These are phyloP conservation scores for Achaetomiella virescens DNA, from an alignment of 495 filamentous ascomycete genomes.

Conservation along the genomic window DNA sequence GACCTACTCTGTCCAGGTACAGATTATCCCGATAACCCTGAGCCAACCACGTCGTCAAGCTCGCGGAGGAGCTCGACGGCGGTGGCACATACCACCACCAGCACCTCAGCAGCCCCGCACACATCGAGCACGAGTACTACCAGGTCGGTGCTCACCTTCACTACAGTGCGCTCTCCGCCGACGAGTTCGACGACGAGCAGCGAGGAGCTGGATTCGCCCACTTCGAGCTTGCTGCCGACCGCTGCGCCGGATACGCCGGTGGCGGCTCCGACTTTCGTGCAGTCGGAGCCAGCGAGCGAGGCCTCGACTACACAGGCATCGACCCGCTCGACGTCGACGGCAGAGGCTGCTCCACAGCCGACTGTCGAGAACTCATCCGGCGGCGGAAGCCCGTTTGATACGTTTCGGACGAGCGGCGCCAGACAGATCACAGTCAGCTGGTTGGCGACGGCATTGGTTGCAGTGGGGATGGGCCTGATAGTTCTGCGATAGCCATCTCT, in stretches of 20 bases:
- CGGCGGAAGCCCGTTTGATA: constrained; percentile 29
- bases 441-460: not conserved
- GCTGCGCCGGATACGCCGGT: constrained; percentile 6
- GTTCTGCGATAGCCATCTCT: not conserved
- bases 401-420: not conserved
- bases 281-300: too few species aligned
- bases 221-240: constrained; percentile 11
- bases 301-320: not conserved
- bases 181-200: constrained; percentile 9
- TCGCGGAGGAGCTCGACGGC: constrained; percentile 9
- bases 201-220: not conserved
- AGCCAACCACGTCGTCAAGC: not conserved
- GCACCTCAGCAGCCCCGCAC: constrained; percentile 1
- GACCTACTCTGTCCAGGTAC: constrained; percentile 29
- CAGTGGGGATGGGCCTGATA: constrained; percentile 8
- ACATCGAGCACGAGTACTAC: constrained; percentile 5
- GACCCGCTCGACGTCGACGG: not conserved
- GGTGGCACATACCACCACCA: not conserved
- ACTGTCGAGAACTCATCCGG: not conserved
- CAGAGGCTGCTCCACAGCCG: not conserved
- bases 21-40: not conserved
- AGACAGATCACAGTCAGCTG: not conserved
- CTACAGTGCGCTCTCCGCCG: constrained; percentile 10
- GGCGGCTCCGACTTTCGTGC: constrained; percentile 7
- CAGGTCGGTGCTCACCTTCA: constrained; percentile 6